phyloP scores from a whole-genome alignment of 2,329 filamentous ascomycete species.

The Annulohypoxylon truncatum region DNA sequence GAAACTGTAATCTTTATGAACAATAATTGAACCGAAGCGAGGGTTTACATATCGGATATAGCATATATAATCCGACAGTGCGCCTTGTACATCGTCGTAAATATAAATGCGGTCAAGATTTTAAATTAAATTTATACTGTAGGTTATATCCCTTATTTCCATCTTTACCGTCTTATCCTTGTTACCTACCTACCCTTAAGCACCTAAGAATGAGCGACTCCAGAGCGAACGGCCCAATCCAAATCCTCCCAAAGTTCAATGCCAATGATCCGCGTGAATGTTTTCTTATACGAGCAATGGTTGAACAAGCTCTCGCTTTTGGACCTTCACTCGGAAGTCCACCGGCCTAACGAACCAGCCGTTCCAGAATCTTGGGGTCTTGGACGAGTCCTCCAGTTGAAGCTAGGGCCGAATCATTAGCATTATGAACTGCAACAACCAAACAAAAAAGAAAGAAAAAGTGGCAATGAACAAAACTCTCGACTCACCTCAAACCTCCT shows the following conservation, averaged over 20 bases:
- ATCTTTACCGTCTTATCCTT: background rate
- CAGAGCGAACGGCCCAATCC: background rate
- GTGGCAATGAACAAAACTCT: background rate
- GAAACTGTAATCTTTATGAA: too few species aligned
- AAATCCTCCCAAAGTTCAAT: background rate
- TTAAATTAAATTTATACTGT: background rate
- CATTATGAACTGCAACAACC: too few species aligned
- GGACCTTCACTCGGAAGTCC: conserved; percentile 20
- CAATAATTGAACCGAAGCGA: too few species aligned
- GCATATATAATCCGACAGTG: too few species aligned
- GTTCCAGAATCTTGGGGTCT: conserved; percentile 22
- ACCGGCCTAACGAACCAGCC: conserved; percentile 28
- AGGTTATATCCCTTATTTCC: background rate
- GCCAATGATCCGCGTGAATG: background rate
- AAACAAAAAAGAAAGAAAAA: background rate
- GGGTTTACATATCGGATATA: too few species aligned
- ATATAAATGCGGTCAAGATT: background rate
- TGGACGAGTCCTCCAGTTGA: conserved; percentile 24
- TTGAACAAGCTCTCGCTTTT: conserved; percentile 21
- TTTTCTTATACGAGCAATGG: conserved; percentile 2
- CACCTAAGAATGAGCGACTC: background rate
- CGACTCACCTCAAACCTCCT: background rate
- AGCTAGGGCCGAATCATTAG: conserved; percentile 10
- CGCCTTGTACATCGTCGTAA: too few species aligned
- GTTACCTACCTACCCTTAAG: background rate